Evolutionary conservation across 441 rosid genomes (phyloP), one percentile per base, ranked within the genome.

Genomic region (Sinapis alba): DNA sequence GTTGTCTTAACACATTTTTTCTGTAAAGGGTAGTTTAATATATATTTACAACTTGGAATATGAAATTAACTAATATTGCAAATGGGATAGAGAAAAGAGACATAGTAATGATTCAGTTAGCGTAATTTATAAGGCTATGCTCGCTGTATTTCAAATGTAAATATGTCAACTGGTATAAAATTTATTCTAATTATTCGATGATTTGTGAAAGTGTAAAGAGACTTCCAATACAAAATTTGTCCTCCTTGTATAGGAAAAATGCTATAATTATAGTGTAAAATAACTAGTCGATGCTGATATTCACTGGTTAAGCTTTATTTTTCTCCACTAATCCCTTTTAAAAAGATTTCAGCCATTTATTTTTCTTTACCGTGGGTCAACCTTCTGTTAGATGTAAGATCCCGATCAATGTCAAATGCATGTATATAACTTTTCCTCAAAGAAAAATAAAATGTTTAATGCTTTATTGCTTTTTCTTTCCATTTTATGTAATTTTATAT

Each of bases 141-240:
- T 50, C 9, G 56, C 50, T 69, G 65, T 15, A 51, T 69, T 20
- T 26, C 7, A 61, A 50, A 38, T 38, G 53, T 12, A 2, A 16
- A 10, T 75, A 16, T 26, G 27, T 38, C 69, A 62, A 36, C 26
- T 19, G 36, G 27, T 69, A n/a, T 36, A 2, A 60, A 75, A 11
- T 63, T 41, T 69, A 41, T 69, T 69, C 13, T 59, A 50, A 20
- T 77, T 71, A 77, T 77, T 77, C 76, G 62, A 63, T 69, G 71
- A 45, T 71, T 71, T 71, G 54, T 66, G 77, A 65, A 59, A 71
- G 75, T 66, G 72, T 71, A 72, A 63, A 59, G 77, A 71, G 68
- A 60, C 77, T 77, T 77, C 76, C 68, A 72, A 66, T 59, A 61
- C 36, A 72, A 72, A 69, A 72, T 72, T 53, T 66, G 68, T 43